Evolutionary conservation across 2,329 filamentous ascomycete species (phyloP).

Genomic region (Didymella glomerata): DNA sequence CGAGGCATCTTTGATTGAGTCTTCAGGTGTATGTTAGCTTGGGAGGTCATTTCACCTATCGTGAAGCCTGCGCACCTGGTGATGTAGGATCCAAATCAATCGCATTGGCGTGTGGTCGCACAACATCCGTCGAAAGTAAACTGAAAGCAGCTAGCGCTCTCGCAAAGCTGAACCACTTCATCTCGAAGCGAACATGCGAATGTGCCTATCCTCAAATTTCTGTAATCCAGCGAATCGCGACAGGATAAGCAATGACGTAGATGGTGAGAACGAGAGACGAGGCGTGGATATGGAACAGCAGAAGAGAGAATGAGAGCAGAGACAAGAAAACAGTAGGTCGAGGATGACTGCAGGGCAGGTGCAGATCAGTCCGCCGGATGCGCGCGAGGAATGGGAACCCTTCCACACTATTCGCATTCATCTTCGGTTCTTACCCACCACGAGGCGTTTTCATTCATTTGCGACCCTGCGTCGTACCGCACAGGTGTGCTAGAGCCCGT

Average conservation of each 20-base stretch:
- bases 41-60: not conserved
- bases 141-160: constrained; percentile 39
- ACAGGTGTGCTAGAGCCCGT: constrained; percentile 5
- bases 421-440: not conserved
- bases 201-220: constrained; percentile 7
- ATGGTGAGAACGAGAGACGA: not conserved
- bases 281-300: not conserved
- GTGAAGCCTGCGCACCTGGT: constrained; percentile 24
- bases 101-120: constrained; percentile 31
- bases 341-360: constrained; percentile 4
- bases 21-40: constrained; percentile 28
- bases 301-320: constrained; percentile 7
- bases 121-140: constrained; percentile 32
- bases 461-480: constrained; percentile 4
- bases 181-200: constrained; percentile 30
- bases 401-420: constrained; percentile 6
- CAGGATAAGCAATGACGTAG: constrained; percentile 3
- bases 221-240: not conserved
- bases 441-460: constrained; percentile 8
- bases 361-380: constrained; percentile 10
- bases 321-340: constrained; percentile 7
- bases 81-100: constrained; percentile 39
- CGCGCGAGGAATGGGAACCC: constrained; percentile 9
- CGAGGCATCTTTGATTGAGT: constrained; percentile 58
- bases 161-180: constrained; percentile 41